Conservation (phyloP, 345 rosid genomes). For the Clarkia xantiana region DNA sequence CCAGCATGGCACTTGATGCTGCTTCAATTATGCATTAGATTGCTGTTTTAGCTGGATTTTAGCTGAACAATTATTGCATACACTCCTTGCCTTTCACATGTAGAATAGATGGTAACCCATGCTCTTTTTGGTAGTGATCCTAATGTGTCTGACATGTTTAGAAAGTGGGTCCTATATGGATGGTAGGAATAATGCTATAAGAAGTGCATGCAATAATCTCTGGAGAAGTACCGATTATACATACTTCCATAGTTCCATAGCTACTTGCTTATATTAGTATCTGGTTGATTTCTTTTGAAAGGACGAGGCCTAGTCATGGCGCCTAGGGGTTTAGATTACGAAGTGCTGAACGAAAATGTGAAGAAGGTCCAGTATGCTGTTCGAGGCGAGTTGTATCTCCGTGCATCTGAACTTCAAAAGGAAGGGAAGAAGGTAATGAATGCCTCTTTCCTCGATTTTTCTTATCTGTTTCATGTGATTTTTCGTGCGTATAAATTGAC, state of each 20-base stretch:
- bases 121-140: too few relatives aligned
- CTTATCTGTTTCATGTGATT: constrained; percentile 2
- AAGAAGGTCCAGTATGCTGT: constrained; percentile 95
- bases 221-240: not conserved
- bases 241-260: not conserved
- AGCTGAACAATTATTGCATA: too few relatives aligned
- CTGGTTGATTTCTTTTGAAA: constrained; percentile 8
- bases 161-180: too few relatives aligned
- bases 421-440: constrained; percentile 81
- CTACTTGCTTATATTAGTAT: not conserved
- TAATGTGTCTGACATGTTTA: too few relatives aligned
- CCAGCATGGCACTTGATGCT: too few relatives aligned
- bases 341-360: constrained; percentile 69
- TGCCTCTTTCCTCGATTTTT: not conserved
- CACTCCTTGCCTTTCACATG: too few relatives aligned
- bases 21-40: too few relatives aligned
- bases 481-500: not conserved
- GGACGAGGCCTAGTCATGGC: constrained; percentile 36
- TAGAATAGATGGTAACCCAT: too few relatives aligned
- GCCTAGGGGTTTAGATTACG: constrained; percentile 54
- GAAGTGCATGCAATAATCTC: too few relatives aligned
- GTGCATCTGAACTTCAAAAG: constrained; percentile 99
- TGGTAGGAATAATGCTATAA: too few relatives aligned
- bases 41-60: too few relatives aligned
- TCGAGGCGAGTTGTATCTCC: constrained; percentile 92